Evolutionary conservation across 441 rosid species (phyloP).

Genomic region (Euphorbia schlechtendalii): DNA sequence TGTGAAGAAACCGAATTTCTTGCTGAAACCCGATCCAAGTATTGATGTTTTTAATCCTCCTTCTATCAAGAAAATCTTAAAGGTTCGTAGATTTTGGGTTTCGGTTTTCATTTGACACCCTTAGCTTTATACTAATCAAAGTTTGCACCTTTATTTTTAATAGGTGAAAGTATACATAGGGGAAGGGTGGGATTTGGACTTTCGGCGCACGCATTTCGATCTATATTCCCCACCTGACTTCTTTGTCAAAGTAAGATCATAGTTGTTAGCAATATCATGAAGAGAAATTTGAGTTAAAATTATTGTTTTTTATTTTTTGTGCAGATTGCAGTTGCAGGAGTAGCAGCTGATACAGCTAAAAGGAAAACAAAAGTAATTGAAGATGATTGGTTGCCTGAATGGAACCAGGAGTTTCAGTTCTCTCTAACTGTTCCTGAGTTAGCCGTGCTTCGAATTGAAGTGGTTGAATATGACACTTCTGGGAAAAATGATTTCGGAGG

Average conservation of each 20-base stretch:
- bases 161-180: constrained; percentile 85
- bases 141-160: constrained; percentile 12
- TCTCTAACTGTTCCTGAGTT: constrained; percentile 51
- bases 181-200: constrained; percentile 85
- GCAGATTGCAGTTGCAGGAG: constrained; percentile 65
- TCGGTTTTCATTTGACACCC: background rate
- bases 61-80: constrained; percentile 50
- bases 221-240: constrained; percentile 80
- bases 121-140: constrained; percentile 24
- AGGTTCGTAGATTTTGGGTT: constrained; percentile 30
- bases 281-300: background rate
- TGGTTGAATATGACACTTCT: constrained; percentile 45
- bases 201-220: constrained; percentile 69
- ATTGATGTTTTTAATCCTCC: constrained; percentile 68
- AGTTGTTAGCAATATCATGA: background rate
- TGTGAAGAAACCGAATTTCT: constrained; percentile 65
- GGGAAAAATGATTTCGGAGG: constrained; percentile 63
- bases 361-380: constrained; percentile 28
- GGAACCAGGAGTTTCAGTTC: constrained; percentile 64
- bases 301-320: background rate
- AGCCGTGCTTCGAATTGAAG: constrained; percentile 54
- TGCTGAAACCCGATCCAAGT: constrained; percentile 32
- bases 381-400: constrained; percentile 66
- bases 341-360: constrained; percentile 35
- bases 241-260: constrained; percentile 46